Evolutionary conservation across 2,329 filamentous ascomycete species (phyloP).

Genomic region (Diplodia intermedia): DNA sequence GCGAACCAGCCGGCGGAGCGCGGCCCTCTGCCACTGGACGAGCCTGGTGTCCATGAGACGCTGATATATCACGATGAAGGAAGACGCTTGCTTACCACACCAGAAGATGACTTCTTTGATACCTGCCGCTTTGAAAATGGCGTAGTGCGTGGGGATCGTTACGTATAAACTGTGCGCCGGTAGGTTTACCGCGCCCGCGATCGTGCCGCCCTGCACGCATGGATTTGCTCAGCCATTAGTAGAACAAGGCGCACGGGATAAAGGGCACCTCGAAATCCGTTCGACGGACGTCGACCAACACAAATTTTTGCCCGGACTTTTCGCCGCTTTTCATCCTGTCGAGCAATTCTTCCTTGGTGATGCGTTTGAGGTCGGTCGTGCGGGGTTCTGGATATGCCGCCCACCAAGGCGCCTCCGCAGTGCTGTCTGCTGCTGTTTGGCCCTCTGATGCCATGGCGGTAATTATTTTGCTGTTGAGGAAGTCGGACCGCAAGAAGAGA

Average conservation of each 20-base stretch:
- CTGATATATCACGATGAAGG: not conserved
- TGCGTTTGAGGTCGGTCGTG: slow-evolving; percentile 28
- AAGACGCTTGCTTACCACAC: slow-evolving; percentile 56
- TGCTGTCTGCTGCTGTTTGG: not conserved
- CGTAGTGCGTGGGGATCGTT: slow-evolving; percentile 57
- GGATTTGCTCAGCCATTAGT: slow-evolving; percentile 23
- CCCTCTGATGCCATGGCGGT: not conserved
- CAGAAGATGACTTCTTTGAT: slow-evolving; percentile 62
- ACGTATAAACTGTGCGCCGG: slow-evolving; percentile 63
- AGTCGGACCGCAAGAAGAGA: not conserved
- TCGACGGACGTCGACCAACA: slow-evolving; percentile 59
- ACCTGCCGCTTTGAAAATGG: slow-evolving; percentile 59
- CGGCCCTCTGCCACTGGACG: slow-evolving; percentile 61
- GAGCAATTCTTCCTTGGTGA: slow-evolving; percentile 33
- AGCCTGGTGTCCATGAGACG: slow-evolving; percentile 50
- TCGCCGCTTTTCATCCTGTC: slow-evolving; percentile 28
- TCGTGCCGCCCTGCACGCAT: slow-evolving; percentile 63
- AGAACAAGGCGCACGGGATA: not conserved
- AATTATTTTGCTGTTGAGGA: not conserved
- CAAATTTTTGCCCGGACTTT: slow-evolving; percentile 30
- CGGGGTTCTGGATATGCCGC: slow-evolving; percentile 35
- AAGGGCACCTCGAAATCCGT: slow-evolving; percentile 57
- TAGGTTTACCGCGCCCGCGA: slow-evolving; percentile 64
- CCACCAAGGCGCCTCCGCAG: slow-evolving; percentile 33
- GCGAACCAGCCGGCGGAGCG: slow-evolving; percentile 64